Evolutionary conservation across 805 yeast genomes (phyloP), one percentile per base, ranked within the genome.

Genomic region (Metschnikowia lachancei): DNA sequence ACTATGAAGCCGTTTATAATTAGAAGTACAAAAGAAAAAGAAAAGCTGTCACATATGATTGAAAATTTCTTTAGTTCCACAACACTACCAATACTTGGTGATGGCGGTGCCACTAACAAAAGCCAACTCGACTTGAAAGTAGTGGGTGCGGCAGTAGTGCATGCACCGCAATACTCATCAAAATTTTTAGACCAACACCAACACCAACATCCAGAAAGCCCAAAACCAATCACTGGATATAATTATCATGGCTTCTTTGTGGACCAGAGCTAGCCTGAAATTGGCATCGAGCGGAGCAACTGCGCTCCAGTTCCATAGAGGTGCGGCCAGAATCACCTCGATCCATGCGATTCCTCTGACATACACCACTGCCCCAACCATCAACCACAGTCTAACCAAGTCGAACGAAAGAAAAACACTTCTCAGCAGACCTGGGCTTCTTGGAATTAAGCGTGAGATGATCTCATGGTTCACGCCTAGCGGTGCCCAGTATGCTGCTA

Each of bases 371-470:
- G 70, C 78, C 2, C 80, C 85, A 14, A 66, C 74, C 13, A 74
- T 82, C 36, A 76, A 79, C 59, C 89, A 85, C 62, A 76, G 92
- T 3, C 82, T 83, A 31, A 87, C 78, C 52, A 75, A 77, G 39
- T 83, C 87, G 29, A 83, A 88, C 60, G 68, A 73, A 42, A 79
- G 97, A 65, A 85, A 83, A 62, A 77, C 82, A 64, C 72, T 92
- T 30, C 81, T 89, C 24, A 64, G 67, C 36, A 81, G 99, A 66
- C 83, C 96, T 7, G 99, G 99, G 11, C 70, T 88, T 17, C 68
- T 92, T 24, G 95, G 95, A 1, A 71, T 81, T 53, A 94, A 94
- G 63, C 74, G 85, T 48, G 98, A 97, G 14, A 92, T 92, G 97
- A 82, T 90, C 41, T 81, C 94, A 13, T 87, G 81, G 78, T 92